Percentiles rank a stretch among this genome's conserved stretches.
phyloP scores from a whole-genome alignment of 2,329 filamentous ascomycete genomes.

The Seiridium cupressi region DNA sequence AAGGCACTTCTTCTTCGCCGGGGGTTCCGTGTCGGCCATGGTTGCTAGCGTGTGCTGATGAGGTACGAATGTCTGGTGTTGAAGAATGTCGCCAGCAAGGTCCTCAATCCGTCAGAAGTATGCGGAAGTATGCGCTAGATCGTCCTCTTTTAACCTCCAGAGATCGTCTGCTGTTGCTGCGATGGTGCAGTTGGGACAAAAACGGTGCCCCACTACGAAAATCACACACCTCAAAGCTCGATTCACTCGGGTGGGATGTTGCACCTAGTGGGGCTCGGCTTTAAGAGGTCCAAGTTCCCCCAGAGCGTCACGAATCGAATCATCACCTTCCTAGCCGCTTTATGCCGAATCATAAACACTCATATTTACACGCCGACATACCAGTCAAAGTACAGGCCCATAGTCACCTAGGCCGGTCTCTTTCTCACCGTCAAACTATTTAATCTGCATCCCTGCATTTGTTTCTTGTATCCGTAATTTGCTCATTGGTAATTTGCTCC shows the following conservation, averaged over 20 bases:
- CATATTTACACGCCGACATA: no score
- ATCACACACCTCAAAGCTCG: not conserved
- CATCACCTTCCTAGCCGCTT: not conserved
- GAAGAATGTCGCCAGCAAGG: not conserved
- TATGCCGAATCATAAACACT: not conserved
- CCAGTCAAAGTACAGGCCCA: no score
- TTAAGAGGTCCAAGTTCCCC: not conserved
- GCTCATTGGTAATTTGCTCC: no score
- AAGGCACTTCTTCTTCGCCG: conserved; percentile 68
- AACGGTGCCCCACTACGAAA: not conserved
- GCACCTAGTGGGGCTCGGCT: not conserved
- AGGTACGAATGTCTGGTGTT: not conserved
- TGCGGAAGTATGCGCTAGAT: not conserved
- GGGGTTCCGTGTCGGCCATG: conserved; percentile 48
- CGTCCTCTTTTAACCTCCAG: no score
- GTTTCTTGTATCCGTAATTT: no score
- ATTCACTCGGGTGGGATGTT: no score
- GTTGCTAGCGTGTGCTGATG: not conserved
- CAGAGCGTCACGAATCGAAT: not conserved
- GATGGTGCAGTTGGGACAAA: not conserved
- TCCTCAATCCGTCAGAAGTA: not conserved
- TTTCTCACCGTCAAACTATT: no score
- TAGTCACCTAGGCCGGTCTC: no score
- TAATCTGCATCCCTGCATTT: no score
- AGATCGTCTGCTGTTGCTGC: not conserved